Conservation (phyloP, 352 stramenopile species). For the Poterioochromonas sp. region DNA sequence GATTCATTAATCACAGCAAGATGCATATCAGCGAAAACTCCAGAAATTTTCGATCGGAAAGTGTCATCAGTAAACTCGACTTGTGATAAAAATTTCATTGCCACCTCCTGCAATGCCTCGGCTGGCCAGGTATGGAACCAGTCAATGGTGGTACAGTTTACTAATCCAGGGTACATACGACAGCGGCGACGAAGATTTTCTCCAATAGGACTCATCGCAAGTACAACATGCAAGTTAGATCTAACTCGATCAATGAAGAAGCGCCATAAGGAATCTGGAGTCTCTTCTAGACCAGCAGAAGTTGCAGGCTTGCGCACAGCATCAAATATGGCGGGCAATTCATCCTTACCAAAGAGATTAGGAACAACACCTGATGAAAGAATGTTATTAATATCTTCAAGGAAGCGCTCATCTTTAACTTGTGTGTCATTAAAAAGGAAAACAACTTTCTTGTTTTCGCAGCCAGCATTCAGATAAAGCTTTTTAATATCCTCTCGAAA, state of each 20-base stretch:
- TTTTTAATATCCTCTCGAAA: conserved; percentile 85
- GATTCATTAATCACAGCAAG: conserved; percentile 68
- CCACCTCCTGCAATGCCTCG: conserved; percentile 79
- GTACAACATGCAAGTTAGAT: conserved; percentile 77
- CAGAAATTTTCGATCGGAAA: conserved; percentile 60
- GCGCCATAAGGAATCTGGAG: conserved; percentile 72
- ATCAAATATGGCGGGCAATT: conserved; percentile 69
- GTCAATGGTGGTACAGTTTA: conserved; percentile 86
- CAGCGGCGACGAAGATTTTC: conserved; percentile 62
- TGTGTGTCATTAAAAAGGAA: conserved; percentile 87
- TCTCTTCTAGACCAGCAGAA: conserved; percentile 62
- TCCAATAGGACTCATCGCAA: conserved; percentile 79
- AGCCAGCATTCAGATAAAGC: conserved; percentile 54
- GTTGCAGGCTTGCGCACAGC: conserved; percentile 62
- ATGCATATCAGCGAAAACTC: conserved; percentile 75
- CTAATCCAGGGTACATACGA: conserved; percentile 73
- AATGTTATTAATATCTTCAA: conserved; percentile 85
- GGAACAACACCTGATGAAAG: conserved; percentile 78
- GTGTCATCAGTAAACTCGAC: conserved; percentile 65
- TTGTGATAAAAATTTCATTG: conserved; percentile 78
- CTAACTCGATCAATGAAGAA: conserved; percentile 77
- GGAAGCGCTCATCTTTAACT: conserved; percentile 81
- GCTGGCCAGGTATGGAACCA: conserved; percentile 79
- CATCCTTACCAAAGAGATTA: conserved; percentile 79
- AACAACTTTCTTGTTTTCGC: conserved; percentile 67